phyloP scores from a whole-genome alignment of 352 stramenopile species.

The Pythium diclinum region DNA sequence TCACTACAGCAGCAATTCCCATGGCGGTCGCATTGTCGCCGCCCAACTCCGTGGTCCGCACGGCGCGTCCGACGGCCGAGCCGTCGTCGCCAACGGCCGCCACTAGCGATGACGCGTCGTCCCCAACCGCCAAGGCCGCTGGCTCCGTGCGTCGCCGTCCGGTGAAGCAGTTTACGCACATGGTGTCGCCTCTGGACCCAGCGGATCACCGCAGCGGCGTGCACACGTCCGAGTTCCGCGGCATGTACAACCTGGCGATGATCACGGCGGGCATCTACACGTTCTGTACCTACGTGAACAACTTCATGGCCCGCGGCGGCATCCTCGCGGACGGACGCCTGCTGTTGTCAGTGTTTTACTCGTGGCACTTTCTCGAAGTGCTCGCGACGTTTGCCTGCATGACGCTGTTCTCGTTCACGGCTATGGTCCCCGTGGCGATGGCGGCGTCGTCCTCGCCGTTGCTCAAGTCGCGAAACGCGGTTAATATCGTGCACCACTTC shows the following conservation, averaged over 20 bases:
- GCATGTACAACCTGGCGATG: slow-evolving; percentile 76
- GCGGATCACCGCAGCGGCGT: slow-evolving; percentile 64
- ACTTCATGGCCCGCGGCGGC: slow-evolving; percentile 51
- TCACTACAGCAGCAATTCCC: not conserved
- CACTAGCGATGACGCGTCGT: not conserved
- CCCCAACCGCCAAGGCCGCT: not conserved
- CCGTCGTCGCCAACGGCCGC: not conserved
- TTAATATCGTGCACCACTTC: slow-evolving; percentile 72
- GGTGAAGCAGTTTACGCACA: slow-evolving; percentile 59
- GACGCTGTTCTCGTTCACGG: slow-evolving; percentile 67
- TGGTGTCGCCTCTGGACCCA: slow-evolving; percentile 64
- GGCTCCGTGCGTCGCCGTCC: slow-evolving; percentile 10
- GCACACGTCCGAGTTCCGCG: slow-evolving; percentile 73
- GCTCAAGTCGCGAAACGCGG: slow-evolving; percentile 38
- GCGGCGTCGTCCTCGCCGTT: slow-evolving; percentile 28
- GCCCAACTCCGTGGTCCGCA: slow-evolving; percentile 14
- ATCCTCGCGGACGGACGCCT: slow-evolving; percentile 51
- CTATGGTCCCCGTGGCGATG: slow-evolving; percentile 72
- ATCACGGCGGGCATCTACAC: slow-evolving; percentile 62
- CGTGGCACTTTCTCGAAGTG: slow-evolving; percentile 67
- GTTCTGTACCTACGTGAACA: slow-evolving; percentile 53
- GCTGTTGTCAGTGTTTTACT: slow-evolving; percentile 69
- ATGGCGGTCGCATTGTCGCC: slow-evolving; percentile 5
- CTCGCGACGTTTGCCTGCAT: slow-evolving; percentile 64
- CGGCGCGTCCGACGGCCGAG: not conserved